Base-by-base conservation (phyloP, 345 rosid genomes). In the Gossypium stocksii region DNA sequence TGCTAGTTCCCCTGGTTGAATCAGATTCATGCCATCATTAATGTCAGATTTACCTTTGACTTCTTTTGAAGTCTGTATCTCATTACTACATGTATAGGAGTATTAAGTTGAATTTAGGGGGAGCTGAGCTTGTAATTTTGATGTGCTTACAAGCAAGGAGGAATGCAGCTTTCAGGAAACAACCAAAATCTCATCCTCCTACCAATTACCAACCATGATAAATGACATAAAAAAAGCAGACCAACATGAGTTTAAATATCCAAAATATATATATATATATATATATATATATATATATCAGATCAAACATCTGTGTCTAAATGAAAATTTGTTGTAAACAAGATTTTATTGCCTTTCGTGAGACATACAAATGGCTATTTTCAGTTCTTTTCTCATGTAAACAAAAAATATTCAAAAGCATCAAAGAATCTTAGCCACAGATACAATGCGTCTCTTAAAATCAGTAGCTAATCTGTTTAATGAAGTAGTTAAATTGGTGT, bases 361-460 rank as follows among this genome's bases (percentile, higher is more conserved):
- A 54, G 41, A 67, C 43, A 67, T 66, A 45, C 56, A 67, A 6
- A 53, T 2, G 3, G 41, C 56, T 22, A 46, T 70, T 7, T 53
- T 54, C 61, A 4, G 45, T 25, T 68, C 27, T 2, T 1, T 3
- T 11, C 4, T 5, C 14, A 16, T 0, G 11, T 7, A 9, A 51
- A 5, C 41, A 27, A 9, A 2, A 53, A 52, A 52, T 16, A 2
- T 27, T 27, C 63, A 54, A 62, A 53, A n/a, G 65, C 78, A 38
- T 69, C n/a, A 82, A 82, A 79, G 80, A 85, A 80, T 74, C 38
- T 68, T 56, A 27, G 49, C 58, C 8, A 54, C 52, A 34, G 41
- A 77, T 68, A 71, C 9, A 49, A 69, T 6, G 49, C 43, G 1
- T n/a, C 38, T 15, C 49, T 70, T 17, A 65, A 57, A 77, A 68